Percentiles rank a stretch among this genome's conserved stretches.
These are phyloP conservation scores for Zelopaecilomyces penicillatus DNA, from an alignment of 2,329 filamentous ascomycete genomes.

Conservation along the genomic window DNA sequence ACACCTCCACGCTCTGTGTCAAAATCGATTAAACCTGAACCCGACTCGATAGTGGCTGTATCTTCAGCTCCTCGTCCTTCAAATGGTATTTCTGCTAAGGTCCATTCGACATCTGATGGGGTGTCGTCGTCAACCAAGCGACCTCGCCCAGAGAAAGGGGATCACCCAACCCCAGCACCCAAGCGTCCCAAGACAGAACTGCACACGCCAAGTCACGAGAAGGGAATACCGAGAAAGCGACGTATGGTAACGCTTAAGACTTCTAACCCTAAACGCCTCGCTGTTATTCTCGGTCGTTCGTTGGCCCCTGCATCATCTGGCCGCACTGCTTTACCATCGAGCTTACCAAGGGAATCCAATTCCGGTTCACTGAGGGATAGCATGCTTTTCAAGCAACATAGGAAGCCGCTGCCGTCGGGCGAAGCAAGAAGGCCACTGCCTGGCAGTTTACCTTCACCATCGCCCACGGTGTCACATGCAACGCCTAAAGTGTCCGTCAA, in stretches of 20 bases:
- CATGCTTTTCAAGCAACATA: slow-evolving; percentile 25
- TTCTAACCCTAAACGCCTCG: slow-evolving; percentile 25
- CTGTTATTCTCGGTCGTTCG: slow-evolving; percentile 23
- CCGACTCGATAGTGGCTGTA: slow-evolving; percentile 21
- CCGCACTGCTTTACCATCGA: slow-evolving; percentile 26
- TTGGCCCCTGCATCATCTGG: slow-evolving; percentile 13
- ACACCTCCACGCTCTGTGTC: too few species aligned
- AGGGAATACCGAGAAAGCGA: slow-evolving; percentile 19
- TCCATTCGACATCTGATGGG: slow-evolving; percentile 3
- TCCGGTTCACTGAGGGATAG: slow-evolving; percentile 18
- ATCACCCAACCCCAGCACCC: slow-evolving; percentile 24
- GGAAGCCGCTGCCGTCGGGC: slow-evolving; percentile 21
- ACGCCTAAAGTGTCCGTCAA: slow-evolving; percentile 20
- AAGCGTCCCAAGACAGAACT: slow-evolving; percentile 32
- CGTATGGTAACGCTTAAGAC: slow-evolving; percentile 31
- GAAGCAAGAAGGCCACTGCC: slow-evolving; percentile 26
- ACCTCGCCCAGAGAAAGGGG: slow-evolving; percentile 29
- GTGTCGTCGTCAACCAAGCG: slow-evolving; percentile 22
- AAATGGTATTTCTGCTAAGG: slow-evolving; percentile 9
- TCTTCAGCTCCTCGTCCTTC: slow-evolving; percentile 15
- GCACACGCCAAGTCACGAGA: slow-evolving; percentile 12
- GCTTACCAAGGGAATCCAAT: slow-evolving; percentile 17
- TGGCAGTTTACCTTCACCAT: slow-evolving; percentile 16
- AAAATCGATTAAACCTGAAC: slow-evolving; percentile 1
- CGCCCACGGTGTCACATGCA: slow-evolving; percentile 13